Evolutionary conservation across 1,139 yeast species (phyloP).

Genomic region (Tardiomyces depauwii): DNA sequence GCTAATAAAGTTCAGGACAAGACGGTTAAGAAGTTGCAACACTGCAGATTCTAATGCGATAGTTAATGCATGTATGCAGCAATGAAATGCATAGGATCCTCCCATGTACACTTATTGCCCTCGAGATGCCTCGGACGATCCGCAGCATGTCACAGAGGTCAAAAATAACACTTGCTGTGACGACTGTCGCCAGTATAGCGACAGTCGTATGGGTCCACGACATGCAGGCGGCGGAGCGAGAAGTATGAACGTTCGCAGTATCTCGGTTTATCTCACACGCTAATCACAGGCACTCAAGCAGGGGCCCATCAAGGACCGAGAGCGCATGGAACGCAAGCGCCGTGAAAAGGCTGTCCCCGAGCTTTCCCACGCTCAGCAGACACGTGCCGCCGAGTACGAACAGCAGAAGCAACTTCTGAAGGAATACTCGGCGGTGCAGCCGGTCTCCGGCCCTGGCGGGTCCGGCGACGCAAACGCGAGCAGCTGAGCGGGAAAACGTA

Average conservation of each 20-base stretch:
- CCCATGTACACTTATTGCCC: too few species aligned
- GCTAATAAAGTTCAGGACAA: too few species aligned
- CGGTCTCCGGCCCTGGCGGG: conserved; percentile 30
- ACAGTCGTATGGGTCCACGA: conserved; percentile 58
- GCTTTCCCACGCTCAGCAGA: conserved; percentile 31
- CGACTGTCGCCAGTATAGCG: conserved; percentile 45
- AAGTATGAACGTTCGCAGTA: conserved; percentile 15
- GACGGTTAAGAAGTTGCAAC: too few species aligned
- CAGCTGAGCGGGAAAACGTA: too few species aligned
- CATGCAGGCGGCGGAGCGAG: conserved; percentile 56
- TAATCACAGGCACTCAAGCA: conserved; percentile 44
- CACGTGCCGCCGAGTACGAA: conserved; percentile 64
- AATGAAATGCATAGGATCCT: too few species aligned
- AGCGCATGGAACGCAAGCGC: conserved; percentile 39
- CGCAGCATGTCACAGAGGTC: conserved; percentile 64
- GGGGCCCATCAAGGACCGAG: conserved; percentile 74
- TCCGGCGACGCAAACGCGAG: too few species aligned
- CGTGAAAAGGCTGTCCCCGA: conserved; percentile 19
- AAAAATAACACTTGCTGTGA: conserved; percentile 51
- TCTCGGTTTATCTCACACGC: neutral
- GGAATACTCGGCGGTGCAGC: conserved; percentile 55
- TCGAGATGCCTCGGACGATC: too few species aligned
- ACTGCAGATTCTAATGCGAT: too few species aligned
- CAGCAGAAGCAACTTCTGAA: conserved; percentile 58
- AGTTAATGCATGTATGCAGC: too few species aligned